Percentiles rank a stretch among this genome's conserved stretches.
These are phyloP conservation scores for Hapsidospora chrysogenum DNA, from an alignment of 495 filamentous ascomycete genomes.

Conservation along the genomic window DNA sequence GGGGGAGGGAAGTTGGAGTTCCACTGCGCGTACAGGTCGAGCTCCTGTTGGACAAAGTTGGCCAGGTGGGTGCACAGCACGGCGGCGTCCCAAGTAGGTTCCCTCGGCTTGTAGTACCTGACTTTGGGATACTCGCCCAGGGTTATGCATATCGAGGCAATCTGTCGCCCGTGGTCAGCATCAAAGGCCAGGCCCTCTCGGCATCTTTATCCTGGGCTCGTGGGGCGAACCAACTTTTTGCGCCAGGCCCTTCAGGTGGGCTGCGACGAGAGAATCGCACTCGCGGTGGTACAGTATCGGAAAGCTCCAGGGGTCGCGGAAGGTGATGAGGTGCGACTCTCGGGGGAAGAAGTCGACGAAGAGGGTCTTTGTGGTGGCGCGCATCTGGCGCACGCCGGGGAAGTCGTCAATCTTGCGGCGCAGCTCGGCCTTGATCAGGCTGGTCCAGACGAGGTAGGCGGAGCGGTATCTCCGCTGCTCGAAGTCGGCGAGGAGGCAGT, in stretches of 20 bases:
- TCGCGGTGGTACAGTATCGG: slow-evolving; percentile 79
- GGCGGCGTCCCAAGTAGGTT: slow-evolving; percentile 65
- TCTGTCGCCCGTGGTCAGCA: slow-evolving; percentile 26
- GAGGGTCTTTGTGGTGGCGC: slow-evolving; percentile 53
- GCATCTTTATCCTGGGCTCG: background rate
- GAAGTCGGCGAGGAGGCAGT: slow-evolving; percentile 85
- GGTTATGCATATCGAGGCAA: slow-evolving; percentile 66
- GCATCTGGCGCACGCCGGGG: slow-evolving; percentile 46
- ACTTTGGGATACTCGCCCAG: slow-evolving; percentile 82
- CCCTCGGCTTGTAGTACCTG: slow-evolving; percentile 67
- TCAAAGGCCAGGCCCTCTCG: no score
- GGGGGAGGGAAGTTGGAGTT: slow-evolving; percentile 72
- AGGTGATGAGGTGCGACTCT: slow-evolving; percentile 82
- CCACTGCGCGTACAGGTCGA: slow-evolving; percentile 70
- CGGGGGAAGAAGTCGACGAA: slow-evolving; percentile 78
- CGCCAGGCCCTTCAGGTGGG: slow-evolving; percentile 66
- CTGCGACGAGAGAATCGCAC: slow-evolving; percentile 67
- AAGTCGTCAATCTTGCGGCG: slow-evolving; percentile 22
- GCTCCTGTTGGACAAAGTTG: slow-evolving; percentile 76
- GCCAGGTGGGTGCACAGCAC: slow-evolving; percentile 79
- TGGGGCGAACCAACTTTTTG: slow-evolving; percentile 49
- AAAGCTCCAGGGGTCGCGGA: slow-evolving; percentile 89
- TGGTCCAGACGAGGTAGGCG: slow-evolving; percentile 68
- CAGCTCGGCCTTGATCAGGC: slow-evolving; percentile 23
- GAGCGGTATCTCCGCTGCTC: slow-evolving; percentile 62